Base-by-base conservation (phyloP, 1,139 yeast species). In the Yamadazyma taylorii region DNA sequence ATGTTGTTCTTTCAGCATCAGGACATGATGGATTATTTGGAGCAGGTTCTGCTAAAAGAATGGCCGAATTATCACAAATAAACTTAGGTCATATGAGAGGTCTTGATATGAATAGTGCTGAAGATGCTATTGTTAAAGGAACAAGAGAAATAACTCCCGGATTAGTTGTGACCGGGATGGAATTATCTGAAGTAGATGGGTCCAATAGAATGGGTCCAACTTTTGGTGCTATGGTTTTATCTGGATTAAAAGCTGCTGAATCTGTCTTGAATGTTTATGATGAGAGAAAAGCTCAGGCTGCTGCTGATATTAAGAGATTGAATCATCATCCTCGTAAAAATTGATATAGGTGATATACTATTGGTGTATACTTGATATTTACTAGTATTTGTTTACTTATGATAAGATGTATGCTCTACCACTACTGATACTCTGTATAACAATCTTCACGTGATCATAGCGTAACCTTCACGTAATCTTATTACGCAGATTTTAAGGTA, bases 21-120 rank as follows among this genome's bases (percentile, higher is more conserved):
- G 92, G 92, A 37, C 92, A 84, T 53, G 92, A 84, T 57, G 92
- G 92, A 51, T 89, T 89, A 37, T 81, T 83, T 62, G 92, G 92
- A 42, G 90, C 90, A n/a, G 83, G 82, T 63, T 75, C 80, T 42
- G 89, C 85, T 21, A 69, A 69, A 52, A 59, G 75, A 52, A 57
- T 68, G 51, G 64, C 65, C 40, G 55, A 58, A 34, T 58, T 66
- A 43, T 55, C 60, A 15, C 63, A 62, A 16, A 61, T 69, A 46
- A 69, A 76, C 55, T 64, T 80, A 41, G 83, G 81, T 39, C 86
- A 84, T 40, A 84, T 84, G 92, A 78, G 84, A 55, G 88, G 89
- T 47, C 71, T 84, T 32, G 90, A 84, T 58, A 84, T 84, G 89
- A 80, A 81, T 68, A 66, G 70, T 46, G 87, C 89, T 23, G 92